Conservation (phyloP, 2,329 filamentous ascomycete genomes). For the Ophiostoma sp. region DNA sequence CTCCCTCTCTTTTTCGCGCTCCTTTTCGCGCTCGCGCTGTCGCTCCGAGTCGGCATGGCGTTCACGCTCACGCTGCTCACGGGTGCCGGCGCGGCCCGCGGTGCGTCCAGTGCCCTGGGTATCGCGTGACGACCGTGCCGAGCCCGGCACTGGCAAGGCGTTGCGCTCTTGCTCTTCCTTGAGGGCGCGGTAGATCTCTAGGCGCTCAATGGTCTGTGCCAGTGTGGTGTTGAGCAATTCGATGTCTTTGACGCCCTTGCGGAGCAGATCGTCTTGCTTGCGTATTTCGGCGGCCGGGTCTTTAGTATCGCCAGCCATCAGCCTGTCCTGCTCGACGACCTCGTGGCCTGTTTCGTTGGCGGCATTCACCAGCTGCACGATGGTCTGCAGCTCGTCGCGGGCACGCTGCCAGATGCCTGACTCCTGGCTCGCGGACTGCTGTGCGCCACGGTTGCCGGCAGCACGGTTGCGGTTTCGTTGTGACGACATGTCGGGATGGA, state of each 20-base stretch:
- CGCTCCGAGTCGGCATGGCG: neutral
- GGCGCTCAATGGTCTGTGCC: conserved; percentile 36
- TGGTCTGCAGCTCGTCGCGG: neutral
- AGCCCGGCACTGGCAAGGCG: conserved; percentile 26
- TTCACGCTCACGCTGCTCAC: conserved; percentile 24
- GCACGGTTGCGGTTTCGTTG: conserved; percentile 9
- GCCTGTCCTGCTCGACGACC: neutral
- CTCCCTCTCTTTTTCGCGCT: neutral
- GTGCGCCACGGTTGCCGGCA: neutral
- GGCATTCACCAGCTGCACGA: neutral
- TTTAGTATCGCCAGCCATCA: neutral
- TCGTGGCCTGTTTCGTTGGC: neutral
- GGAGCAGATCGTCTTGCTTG: conserved; percentile 32
- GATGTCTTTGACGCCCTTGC: conserved; percentile 32
- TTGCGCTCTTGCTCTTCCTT: conserved; percentile 38
- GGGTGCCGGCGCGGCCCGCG: conserved; percentile 29
- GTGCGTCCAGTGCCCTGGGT: conserved; percentile 21
- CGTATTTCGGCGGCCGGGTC: conserved; percentile 26
- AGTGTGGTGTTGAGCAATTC: conserved; percentile 37
- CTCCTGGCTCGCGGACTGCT: neutral
- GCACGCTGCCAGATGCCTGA: conserved; percentile 6
- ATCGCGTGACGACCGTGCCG: conserved; percentile 9
- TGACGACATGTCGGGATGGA: neutral
- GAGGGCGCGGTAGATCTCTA: conserved; percentile 39
- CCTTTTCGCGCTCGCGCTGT: neutral